Evolutionary conservation across 73 alveolate genomes (phyloP), one percentile per base, ranked within the genome.

Genomic region (Paramecium biaurelia): DNA sequence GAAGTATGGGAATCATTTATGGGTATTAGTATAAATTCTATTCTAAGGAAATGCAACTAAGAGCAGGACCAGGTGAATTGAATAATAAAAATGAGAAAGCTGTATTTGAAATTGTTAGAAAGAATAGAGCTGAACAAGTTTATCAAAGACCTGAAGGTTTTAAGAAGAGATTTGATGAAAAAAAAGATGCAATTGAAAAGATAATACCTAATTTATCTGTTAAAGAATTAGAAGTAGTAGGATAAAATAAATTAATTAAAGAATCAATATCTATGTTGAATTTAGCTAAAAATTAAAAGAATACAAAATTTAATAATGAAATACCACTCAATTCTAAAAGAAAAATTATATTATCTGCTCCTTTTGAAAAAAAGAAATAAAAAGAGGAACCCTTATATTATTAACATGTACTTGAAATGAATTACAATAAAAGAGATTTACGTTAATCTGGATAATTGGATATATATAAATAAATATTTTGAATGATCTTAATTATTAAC

Each of bases 1-100:
- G 28, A 79, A 79, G 43, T 79, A 79, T 20, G 90, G 90, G 8
- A 79, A 79, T 45, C 47, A 79, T 38, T 45, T 79, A 45, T 79
- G 90, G 90, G 90, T 79, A 79, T 18, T 38, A 18, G 11, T 24
- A 45, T 30, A 8, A 37, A 45, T 32, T 35, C 20, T 23, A 14
- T 14, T 38, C 20, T 21, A 24, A 79, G 90, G 90, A 79, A 79
- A 79, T 38, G 72, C 32, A 79, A 79, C 74, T 79, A 4, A 38
- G 90, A 43, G 42, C 70, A 37, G 70, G 21, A 3, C 30, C 37
- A 4, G 42, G 56, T 1, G 76, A 41, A 43, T 24, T 42, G n/a
- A 23, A 43, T 42, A 41, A 79, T 18, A 47, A 43, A 24, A 79
- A 41, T 10, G 76, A 18, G 2, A 45, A 79, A 38, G 47, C 41